Percentiles rank a stretch among this genome's conserved stretches.
These are phyloP conservation scores for Elsinoe australis DNA, from an alignment of 2,329 filamentous ascomycete species.

Conservation along the genomic window DNA sequence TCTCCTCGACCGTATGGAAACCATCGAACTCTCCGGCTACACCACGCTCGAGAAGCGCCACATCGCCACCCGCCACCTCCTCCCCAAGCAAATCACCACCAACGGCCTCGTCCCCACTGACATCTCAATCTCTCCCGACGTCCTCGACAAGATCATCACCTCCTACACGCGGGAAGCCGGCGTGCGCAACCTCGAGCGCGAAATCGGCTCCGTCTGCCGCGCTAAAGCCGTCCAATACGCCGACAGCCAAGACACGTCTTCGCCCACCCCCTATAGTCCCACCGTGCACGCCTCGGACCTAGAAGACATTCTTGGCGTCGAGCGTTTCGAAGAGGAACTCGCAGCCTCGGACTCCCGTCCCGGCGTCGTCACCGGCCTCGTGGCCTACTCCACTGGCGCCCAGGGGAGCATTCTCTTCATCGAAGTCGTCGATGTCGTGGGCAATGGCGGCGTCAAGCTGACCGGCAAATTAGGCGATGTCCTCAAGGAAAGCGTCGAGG, in stretches of 20 bases:
- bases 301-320: constrained; percentile 84
- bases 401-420: constrained; percentile 98
- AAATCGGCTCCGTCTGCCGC: constrained; percentile 89
- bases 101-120: constrained; percentile 76
- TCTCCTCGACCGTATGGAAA: constrained; percentile 93
- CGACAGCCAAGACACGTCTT: constrained; percentile 71
- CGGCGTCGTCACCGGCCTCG: constrained; percentile 89
- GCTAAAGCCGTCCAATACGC: constrained; percentile 93
- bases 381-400: constrained; percentile 86
- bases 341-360: constrained; percentile 74
- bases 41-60: constrained; percentile 95
- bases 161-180: constrained; percentile 94
- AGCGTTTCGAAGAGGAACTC: constrained; percentile 92
- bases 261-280: constrained; percentile 59
- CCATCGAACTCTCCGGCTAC: constrained; percentile 85
- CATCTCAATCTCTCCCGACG: constrained; percentile 68
- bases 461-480: constrained; percentile 96
- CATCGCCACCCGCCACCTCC: constrained; percentile 85
- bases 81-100: constrained; percentile 87
- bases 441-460: constrained; percentile 81
- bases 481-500: constrained; percentile 92
- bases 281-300: constrained; percentile 69
- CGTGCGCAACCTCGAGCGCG: constrained; percentile 90
- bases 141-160: constrained; percentile 91
- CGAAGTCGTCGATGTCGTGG: constrained; percentile 95